Percentiles rank a stretch among this genome's conserved stretches.
These are phyloP conservation scores for Kuraishia cidri DNA, from an alignment of 805 yeast genomes.

Conservation along the genomic window DNA sequence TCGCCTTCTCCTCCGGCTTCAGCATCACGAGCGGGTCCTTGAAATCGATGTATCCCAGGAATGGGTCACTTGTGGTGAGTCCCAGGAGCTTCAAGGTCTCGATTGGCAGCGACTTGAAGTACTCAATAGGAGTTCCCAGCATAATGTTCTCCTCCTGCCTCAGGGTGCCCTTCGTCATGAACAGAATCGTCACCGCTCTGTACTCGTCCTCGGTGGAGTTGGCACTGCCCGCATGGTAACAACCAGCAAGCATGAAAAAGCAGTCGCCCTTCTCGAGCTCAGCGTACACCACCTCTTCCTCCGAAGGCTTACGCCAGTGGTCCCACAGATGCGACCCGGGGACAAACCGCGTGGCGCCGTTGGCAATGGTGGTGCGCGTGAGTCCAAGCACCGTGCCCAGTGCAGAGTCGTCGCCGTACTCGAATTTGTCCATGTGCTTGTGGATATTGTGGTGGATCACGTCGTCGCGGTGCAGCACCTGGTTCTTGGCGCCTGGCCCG, in stretches of 20 bases:
- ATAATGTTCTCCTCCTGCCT: conserved; percentile 22
- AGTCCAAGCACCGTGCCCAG: conserved; percentile 13
- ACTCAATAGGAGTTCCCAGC: conserved; percentile 13
- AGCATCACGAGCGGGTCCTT: conserved; percentile 8
- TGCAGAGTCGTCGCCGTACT: conserved; percentile 12
- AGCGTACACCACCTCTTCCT: conserved; percentile 12
- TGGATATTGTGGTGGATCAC: conserved; percentile 13
- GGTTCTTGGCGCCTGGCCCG: conserved; percentile 17
- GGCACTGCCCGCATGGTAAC: conserved; percentile 20
- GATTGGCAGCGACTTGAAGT: conserved; percentile 10
- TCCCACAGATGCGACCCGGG: conserved; percentile 26
- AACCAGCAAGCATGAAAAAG: conserved; percentile 19
- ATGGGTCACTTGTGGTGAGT: conserved; percentile 11
- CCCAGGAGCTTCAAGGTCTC: conserved; percentile 11
- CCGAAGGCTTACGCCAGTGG: conserved; percentile 13
- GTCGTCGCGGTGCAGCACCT: conserved; percentile 17
- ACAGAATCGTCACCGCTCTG: conserved; percentile 15
- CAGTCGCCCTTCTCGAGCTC: conserved; percentile 22
- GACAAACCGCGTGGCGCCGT: conserved; percentile 21
- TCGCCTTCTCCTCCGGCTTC: conserved; percentile 5
- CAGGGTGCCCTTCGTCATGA: conserved; percentile 17
- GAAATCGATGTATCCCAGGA: conserved; percentile 8
- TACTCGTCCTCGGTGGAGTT: conserved; percentile 16
- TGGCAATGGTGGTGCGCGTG: conserved; percentile 11
- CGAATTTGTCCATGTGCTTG: conserved; percentile 7